A percentile compares a stretch with the other conserved stretches of the same genome.
Conservation (phyloP, 208 protist genomes). For the Crithidia brevicula region DNA sequence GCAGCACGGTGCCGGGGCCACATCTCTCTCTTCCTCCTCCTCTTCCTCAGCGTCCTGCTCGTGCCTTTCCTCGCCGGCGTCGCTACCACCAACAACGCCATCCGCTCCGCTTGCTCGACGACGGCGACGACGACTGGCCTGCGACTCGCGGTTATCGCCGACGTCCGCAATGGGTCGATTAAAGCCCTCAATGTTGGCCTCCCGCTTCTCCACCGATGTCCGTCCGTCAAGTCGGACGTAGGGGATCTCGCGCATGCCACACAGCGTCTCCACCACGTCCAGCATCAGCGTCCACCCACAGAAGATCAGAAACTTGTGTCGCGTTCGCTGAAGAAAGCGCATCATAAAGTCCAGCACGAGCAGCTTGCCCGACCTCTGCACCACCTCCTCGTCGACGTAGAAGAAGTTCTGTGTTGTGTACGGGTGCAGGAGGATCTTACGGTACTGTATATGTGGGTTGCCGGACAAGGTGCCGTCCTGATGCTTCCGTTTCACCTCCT, state of each 20-base stretch:
- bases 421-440: conserved; percentile 86
- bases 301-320: conserved; percentile 95
- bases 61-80: background rate
- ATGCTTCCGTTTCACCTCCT: conserved; percentile 25
- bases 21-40: background rate
- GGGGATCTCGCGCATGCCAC: conserved; percentile 39
- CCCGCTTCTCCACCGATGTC: conserved; percentile 57
- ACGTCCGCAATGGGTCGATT: conserved; percentile 32
- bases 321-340: conserved; percentile 49
- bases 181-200: conserved; percentile 87
- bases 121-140: background rate
- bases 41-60: conserved; percentile 4
- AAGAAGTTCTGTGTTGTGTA: conserved; percentile 77
- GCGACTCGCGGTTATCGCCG: background rate
- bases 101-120: background rate
- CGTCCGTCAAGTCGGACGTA: conserved; percentile 77
- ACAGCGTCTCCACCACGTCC: conserved; percentile 77
- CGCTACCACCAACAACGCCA: background rate
- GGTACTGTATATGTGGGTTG: conserved; percentile 55
- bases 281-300: conserved; percentile 92
- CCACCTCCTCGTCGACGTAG: conserved; percentile 65
- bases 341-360: conserved; percentile 91
- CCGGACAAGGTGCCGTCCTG: conserved; percentile 33
- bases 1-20: conserved; percentile 31
- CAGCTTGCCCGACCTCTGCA: conserved; percentile 76